Evolutionary conservation across 2,329 filamentous ascomycete genomes (phyloP), one percentile per base, ranked within the genome.

Genomic region (Trichophyton benhamiae): DNA sequence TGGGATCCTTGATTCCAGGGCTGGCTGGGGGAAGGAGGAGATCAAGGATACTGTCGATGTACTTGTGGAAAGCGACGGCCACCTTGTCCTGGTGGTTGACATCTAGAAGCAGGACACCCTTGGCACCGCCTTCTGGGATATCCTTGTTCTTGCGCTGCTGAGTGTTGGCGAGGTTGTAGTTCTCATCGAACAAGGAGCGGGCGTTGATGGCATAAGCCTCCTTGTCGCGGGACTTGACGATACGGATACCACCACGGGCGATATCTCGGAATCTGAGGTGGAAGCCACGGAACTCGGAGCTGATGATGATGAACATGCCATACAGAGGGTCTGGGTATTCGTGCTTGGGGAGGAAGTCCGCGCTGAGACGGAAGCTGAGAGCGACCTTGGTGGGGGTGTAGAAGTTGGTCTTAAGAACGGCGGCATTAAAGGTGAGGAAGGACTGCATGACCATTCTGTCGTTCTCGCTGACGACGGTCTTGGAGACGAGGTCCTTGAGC

Each of bases 71-170:
- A 1, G 94, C 92, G 65, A 95, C 91, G 57, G 82, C 83, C 17
- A 87, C 87, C 78, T 92, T 95, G 75, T 96, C 90, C 76, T 99
- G 94, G 76, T 96, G 91, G 72, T 91, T 87, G 65, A 89, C 85
- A 74, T 99, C 92, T 46, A 99, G 84, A 55, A 99, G 82, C 63
- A 99, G 92, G 62, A 99, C 94, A 78, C 94, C 94, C 80, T 99
- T 99, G 69, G 92, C 95, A 61, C 94, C 94, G 66, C 94, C 94
- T 78, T 99, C 94, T 2, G 94, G 94, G 59, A 99, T 99, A 70
- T 99, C 94, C 80, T 99, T 99, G 82, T 99, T 99, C 83, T 99
- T 99, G 72, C 94, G 89, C 78, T 99, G 94, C 77, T 99, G 94
- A 0, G 94, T 99, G 76, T 95, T 97, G 66, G 94, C 92, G 64